phyloP scores from a whole-genome alignment of 345 rosid species.

The Microcos paniculata region DNA sequence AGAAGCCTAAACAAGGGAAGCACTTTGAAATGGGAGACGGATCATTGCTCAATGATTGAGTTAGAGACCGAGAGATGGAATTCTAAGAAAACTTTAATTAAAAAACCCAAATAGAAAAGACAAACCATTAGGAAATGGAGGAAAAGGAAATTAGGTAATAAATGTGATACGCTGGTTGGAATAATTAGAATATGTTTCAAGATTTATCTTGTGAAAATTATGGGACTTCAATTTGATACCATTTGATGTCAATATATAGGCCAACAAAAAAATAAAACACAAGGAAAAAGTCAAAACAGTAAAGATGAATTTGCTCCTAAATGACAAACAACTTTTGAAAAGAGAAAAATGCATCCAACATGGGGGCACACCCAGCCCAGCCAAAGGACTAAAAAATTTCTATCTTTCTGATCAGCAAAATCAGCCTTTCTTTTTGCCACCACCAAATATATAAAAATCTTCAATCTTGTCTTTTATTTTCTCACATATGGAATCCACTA shows the following conservation, averaged over 20 bases:
- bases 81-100: not conserved
- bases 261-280: not conserved
- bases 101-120: constrained; percentile 14
- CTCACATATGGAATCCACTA: constrained; percentile 9
- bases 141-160: not conserved
- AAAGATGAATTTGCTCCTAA: not conserved
- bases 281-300: not conserved
- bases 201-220: not conserved
- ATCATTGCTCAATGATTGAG: constrained; percentile 23
- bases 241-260: not conserved
- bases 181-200: not conserved
- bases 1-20: not conserved
- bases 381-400: not conserved
- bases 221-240: constrained; percentile 4
- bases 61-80: not conserved
- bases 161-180: not conserved
- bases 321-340: constrained; percentile 26
- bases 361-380: not conserved
- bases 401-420: constrained; percentile 5
- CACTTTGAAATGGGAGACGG: not conserved
- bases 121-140: constrained; percentile 13
- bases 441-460: not conserved
- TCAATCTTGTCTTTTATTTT: constrained; percentile 5
- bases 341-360: constrained; percentile 14
- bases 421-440: constrained; percentile 15